These are phyloP conservation scores for Paramecium biaurelia DNA, from an alignment of 73 alveolate species.

Conservation along the genomic window DNA sequence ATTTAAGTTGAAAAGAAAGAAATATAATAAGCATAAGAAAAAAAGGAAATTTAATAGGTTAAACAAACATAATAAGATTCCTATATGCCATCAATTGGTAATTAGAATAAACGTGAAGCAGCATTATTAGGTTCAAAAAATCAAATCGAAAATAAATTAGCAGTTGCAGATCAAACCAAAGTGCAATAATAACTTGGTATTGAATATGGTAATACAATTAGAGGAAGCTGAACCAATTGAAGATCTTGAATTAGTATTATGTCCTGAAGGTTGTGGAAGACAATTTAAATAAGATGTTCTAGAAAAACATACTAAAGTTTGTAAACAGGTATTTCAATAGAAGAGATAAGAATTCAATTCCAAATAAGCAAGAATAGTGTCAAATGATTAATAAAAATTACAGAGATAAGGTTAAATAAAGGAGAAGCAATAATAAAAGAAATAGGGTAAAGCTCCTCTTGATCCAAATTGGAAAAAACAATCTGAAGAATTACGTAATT, in stretches of 20 bases:
- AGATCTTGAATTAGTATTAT: slow-evolving; percentile 39
- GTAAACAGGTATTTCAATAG: slow-evolving; percentile 77
- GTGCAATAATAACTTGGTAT: neutral
- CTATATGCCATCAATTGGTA: slow-evolving; percentile 37
- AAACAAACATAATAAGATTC: neutral
- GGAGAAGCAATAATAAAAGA: neutral
- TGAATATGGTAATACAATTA: neutral
- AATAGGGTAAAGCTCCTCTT: neutral
- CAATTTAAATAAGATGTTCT: slow-evolving; percentile 66
- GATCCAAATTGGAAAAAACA: slow-evolving; percentile 41
- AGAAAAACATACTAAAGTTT: slow-evolving; percentile 71
- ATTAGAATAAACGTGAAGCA: slow-evolving; percentile 25
- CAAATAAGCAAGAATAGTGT: slow-evolving; percentile 64
- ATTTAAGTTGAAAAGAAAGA: slow-evolving; percentile 3
- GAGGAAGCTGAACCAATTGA: slow-evolving; percentile 6
- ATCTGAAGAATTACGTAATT: slow-evolving; percentile 39
- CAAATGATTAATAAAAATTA: slow-evolving; percentile 27
- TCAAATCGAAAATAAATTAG: neutral
- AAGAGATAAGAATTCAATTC: slow-evolving; percentile 75
- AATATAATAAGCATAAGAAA: neutral
- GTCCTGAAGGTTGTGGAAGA: slow-evolving; percentile 77
- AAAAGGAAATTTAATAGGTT: neutral
- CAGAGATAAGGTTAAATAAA: slow-evolving; percentile 16
- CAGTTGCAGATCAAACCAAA: slow-evolving; percentile 5
- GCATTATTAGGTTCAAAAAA: slow-evolving; percentile 42